Conservation (phyloP, 2,329 filamentous ascomycete genomes). For the Helotiales sp. region DNA sequence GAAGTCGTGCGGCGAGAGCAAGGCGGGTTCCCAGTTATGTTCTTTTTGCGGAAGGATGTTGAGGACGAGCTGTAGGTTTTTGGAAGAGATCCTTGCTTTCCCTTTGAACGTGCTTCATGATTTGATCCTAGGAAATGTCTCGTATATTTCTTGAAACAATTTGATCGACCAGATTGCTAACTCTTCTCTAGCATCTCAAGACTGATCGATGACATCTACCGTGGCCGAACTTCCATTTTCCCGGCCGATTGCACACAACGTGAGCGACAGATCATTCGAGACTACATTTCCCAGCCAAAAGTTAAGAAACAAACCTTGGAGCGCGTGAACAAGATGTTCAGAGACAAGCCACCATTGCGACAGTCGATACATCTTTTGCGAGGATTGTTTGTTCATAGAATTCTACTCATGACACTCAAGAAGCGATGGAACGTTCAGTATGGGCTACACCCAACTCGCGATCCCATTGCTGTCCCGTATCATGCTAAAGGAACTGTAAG, state of each 20-base stretch:
- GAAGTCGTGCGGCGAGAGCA: conserved; percentile 47
- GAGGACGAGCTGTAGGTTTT: conserved; percentile 47
- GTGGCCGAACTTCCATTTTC: conserved; percentile 36
- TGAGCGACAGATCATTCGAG: conserved; percentile 40
- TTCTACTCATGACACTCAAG: conserved; percentile 55
- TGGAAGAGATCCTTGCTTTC: too few relatives aligned
- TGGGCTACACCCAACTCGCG: conserved; percentile 57
- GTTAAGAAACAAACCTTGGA: conserved; percentile 35
- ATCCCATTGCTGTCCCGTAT: conserved; percentile 70
- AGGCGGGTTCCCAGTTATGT: conserved; percentile 52
- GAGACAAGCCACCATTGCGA: conserved; percentile 42
- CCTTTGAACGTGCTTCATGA: too few relatives aligned
- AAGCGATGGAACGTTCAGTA: conserved; percentile 68
- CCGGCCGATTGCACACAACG: conserved; percentile 23
- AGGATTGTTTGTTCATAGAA: conserved; percentile 63
- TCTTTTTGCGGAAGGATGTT: conserved; percentile 50
- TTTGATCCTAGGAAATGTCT: too few relatives aligned
- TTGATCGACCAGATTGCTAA: too few relatives aligned
- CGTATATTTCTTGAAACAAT: too few relatives aligned
- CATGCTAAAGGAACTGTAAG: conserved; percentile 63
- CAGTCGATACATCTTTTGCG: conserved; percentile 60
- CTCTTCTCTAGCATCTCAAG: too few relatives aligned
- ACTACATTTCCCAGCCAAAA: conserved; percentile 38
- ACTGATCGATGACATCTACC: conserved; percentile 45
- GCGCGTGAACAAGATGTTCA: conserved; percentile 39